These are phyloP conservation scores for Rugonectria rugulosa DNA, from an alignment of 2,329 filamentous ascomycete species.

Conservation along the genomic window DNA sequence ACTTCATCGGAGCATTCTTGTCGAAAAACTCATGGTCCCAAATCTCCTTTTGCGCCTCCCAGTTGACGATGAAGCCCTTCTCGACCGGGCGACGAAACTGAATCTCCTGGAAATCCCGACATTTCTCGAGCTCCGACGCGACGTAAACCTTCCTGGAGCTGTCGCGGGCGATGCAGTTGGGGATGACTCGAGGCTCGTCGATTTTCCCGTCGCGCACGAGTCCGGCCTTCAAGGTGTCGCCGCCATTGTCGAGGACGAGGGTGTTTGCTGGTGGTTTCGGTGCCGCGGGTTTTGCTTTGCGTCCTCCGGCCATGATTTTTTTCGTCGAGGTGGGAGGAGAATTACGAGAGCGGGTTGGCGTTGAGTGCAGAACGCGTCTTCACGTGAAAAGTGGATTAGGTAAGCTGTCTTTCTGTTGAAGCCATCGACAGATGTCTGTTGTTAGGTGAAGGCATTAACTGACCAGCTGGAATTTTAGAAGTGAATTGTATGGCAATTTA, in stretches of 20 bases:
- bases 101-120: slow-evolving; percentile 89
- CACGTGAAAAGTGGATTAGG: slow-evolving; percentile 26
- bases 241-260: slow-evolving; percentile 93
- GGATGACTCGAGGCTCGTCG: slow-evolving; percentile 73
- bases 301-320: slow-evolving; percentile 52
- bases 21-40: slow-evolving; percentile 92
- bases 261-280: slow-evolving; percentile 68
- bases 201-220: slow-evolving; percentile 62
- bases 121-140: slow-evolving; percentile 78
- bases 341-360: slow-evolving; percentile 12
- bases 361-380: slow-evolving; percentile 26
- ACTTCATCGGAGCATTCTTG: slow-evolving; percentile 68
- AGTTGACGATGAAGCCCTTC: slow-evolving; percentile 94
- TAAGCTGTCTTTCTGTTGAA: slow-evolving; percentile 28
- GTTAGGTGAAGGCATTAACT: no score
- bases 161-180: slow-evolving; percentile 88
- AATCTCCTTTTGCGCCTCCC: slow-evolving; percentile 94
- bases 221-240: slow-evolving; percentile 89
- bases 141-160: slow-evolving; percentile 82
- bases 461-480: no score
- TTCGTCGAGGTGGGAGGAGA: not conserved
- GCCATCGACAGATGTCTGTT: no score
- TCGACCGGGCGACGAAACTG: slow-evolving; percentile 89
- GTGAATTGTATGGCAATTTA: no score
- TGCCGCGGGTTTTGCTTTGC: slow-evolving; percentile 61